Conservation (phyloP, 768 basidiomycete species). For the Albatrellus ellisii region DNA sequence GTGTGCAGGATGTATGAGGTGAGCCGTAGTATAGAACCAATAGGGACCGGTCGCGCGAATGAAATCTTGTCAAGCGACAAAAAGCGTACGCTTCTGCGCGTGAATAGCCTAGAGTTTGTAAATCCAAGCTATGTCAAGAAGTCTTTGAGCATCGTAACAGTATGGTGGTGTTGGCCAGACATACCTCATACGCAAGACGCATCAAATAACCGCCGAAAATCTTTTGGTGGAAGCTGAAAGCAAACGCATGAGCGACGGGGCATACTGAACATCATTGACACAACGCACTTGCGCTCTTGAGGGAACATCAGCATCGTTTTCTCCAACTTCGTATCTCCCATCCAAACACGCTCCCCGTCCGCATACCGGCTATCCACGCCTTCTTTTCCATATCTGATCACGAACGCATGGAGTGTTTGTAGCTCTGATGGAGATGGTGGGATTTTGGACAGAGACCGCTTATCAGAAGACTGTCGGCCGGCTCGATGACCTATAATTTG, state of each 20-base stretch:
- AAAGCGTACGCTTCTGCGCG: constrained; percentile 52
- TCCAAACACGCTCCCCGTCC: constrained; percentile 45
- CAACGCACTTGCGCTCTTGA: constrained; percentile 65
- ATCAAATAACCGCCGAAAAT: constrained; percentile 66
- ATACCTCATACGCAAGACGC: constrained; percentile 61
- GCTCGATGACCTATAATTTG: constrained; percentile 40
- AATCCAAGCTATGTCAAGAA: constrained; percentile 64
- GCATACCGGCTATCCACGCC: constrained; percentile 13
- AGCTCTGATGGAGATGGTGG: constrained; percentile 67
- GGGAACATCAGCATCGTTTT: constrained; percentile 73
- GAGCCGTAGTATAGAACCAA: constrained; percentile 69
- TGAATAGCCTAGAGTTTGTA: constrained; percentile 58
- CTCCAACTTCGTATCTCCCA: constrained; percentile 62
- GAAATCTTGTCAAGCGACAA: constrained; percentile 70
- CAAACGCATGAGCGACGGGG: not conserved
- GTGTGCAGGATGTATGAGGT: constrained; percentile 59
- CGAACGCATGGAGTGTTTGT: constrained; percentile 52
- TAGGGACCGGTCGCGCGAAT: constrained; percentile 71
- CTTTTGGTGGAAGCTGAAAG: constrained; percentile 59
- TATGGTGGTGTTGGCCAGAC: not conserved
- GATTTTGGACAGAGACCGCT: constrained; percentile 51
- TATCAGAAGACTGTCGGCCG: constrained; percentile 37
- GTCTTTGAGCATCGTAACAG: too few relatives aligned
- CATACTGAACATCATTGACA: constrained; percentile 1
- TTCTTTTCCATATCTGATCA: constrained; percentile 40